These are phyloP conservation scores for Passalora sequoiae DNA, from an alignment of 2,329 filamentous ascomycete species.

Conservation along the genomic window DNA sequence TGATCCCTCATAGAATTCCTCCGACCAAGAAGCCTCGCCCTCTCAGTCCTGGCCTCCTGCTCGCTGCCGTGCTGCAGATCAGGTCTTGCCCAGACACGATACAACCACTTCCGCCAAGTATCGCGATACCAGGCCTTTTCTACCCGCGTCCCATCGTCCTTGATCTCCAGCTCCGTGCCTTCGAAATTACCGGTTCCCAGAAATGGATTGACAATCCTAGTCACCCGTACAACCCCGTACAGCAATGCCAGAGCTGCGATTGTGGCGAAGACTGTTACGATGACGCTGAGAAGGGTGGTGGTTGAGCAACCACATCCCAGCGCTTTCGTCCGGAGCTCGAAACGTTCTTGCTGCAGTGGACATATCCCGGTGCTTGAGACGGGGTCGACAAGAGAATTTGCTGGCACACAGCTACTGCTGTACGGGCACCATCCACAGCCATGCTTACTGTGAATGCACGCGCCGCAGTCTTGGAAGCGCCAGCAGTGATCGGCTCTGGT, in stretches of 20 bases:
- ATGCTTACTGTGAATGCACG: slow-evolving; percentile 27
- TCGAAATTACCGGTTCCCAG: slow-evolving; percentile 28
- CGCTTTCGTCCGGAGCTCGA: slow-evolving; percentile 42
- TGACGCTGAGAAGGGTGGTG: slow-evolving; percentile 41
- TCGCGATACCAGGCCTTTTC: slow-evolving; percentile 23
- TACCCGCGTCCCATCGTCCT: slow-evolving; percentile 24
- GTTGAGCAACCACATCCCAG: slow-evolving; percentile 46
- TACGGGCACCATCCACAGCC: slow-evolving; percentile 43
- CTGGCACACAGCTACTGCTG: slow-evolving; percentile 41
- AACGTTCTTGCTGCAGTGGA: slow-evolving; percentile 40
- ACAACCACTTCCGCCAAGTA: slow-evolving; percentile 13
- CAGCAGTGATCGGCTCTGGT: slow-evolving; percentile 28
- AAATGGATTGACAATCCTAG: slow-evolving; percentile 22
- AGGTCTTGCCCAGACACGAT: slow-evolving; percentile 8
- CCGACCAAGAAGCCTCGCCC: slow-evolving; percentile 29
- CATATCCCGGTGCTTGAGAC: slow-evolving; percentile 33
- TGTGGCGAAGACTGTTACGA: slow-evolving; percentile 42
- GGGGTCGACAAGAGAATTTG: slow-evolving; percentile 39
- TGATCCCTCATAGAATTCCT: too few species aligned
- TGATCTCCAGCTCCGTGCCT: slow-evolving; percentile 30
- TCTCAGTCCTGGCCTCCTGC: slow-evolving; percentile 33
- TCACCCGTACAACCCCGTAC: slow-evolving; percentile 24
- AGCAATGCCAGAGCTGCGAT: slow-evolving; percentile 37
- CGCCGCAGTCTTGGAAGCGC: slow-evolving; percentile 30
- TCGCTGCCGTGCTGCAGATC: slow-evolving; percentile 32